These are phyloP conservation scores for Solanum hybrid DNA, from an alignment of 305 asterid species.

Conservation along the genomic window DNA sequence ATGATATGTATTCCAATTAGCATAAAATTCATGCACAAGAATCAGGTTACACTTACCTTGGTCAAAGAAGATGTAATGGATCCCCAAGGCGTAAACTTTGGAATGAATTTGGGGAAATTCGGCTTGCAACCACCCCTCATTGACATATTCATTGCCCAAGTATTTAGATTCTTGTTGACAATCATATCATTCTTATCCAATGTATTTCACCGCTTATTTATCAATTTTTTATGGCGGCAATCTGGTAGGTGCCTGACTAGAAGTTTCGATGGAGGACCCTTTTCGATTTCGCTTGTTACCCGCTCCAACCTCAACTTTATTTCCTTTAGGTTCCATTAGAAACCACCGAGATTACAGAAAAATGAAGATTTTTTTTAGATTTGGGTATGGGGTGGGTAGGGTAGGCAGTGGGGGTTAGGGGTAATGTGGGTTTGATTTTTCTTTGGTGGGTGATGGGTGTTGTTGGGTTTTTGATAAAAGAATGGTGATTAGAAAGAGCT, in stretches of 20 bases:
- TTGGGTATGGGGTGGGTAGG: background rate
- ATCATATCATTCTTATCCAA: background rate
- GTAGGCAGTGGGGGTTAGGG: background rate
- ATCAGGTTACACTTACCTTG: background rate
- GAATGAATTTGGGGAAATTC: background rate
- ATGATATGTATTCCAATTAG: background rate
- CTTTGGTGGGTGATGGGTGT: background rate
- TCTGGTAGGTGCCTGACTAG: background rate
- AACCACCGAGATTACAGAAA: background rate
- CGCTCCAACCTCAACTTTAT: background rate
- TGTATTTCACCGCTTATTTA: background rate
- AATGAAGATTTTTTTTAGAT: no score
- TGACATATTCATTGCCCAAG: background rate
- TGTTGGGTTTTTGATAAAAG: background rate
- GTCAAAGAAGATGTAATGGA: background rate
- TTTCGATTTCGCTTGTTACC: background rate
- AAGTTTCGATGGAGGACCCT: background rate
- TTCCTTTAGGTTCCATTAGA: background rate
- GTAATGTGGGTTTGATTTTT: background rate
- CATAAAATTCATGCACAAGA: background rate
- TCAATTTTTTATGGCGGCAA: background rate
- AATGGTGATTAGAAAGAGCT: background rate
- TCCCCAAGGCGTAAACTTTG: background rate
- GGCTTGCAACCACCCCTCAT: background rate
- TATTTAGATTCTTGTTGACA: background rate